phyloP scores from a whole-genome alignment of 805 yeast genomes.

The Metschnikowia peoriensis region DNA sequence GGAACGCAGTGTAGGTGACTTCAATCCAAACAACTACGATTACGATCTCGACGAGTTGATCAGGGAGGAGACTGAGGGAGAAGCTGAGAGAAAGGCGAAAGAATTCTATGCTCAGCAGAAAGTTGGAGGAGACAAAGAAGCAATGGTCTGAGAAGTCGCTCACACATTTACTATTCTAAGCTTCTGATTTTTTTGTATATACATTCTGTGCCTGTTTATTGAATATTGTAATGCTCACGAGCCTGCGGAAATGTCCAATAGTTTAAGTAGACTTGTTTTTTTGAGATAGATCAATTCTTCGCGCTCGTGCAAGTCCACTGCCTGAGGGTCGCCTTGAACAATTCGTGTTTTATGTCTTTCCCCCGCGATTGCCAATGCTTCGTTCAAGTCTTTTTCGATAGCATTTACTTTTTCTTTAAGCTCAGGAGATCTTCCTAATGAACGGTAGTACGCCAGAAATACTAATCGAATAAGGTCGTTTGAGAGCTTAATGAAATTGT shows the following conservation, averaged over 20 bases:
- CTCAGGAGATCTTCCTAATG: conserved; percentile 3
- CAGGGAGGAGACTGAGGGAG: conserved; percentile 31
- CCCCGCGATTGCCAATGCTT: not conserved
- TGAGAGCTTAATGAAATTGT: conserved; percentile 15
- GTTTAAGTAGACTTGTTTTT: conserved; percentile 13
- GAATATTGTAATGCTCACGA: not conserved
- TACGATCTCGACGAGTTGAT: conserved; percentile 45
- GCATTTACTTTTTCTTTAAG: conserved; percentile 4
- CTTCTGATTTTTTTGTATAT: not conserved
- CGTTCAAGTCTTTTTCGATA: conserved; percentile 8
- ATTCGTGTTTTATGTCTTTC: conserved; percentile 1
- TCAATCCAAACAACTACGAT: conserved; percentile 42
- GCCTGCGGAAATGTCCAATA: conserved; percentile 9
- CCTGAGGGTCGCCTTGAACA: not conserved
- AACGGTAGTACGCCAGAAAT: conserved; percentile 9
- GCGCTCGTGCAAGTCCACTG: conserved; percentile 11
- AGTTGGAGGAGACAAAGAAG: conserved; percentile 18
- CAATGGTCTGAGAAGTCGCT: conserved; percentile 14
- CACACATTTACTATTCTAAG: not conserved
- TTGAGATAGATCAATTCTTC: conserved; percentile 14
- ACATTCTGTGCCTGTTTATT: not conserved
- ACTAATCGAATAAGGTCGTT: conserved; percentile 14
- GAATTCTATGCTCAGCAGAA: conserved; percentile 13
- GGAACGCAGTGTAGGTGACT: conserved; percentile 35
- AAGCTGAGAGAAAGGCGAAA: conserved; percentile 11